A percentile compares a stretch with the other conserved stretches of the same genome.
Evolutionary conservation across 2,329 filamentous ascomycete species (phyloP).

Genomic region (Fusarium nurragi): DNA sequence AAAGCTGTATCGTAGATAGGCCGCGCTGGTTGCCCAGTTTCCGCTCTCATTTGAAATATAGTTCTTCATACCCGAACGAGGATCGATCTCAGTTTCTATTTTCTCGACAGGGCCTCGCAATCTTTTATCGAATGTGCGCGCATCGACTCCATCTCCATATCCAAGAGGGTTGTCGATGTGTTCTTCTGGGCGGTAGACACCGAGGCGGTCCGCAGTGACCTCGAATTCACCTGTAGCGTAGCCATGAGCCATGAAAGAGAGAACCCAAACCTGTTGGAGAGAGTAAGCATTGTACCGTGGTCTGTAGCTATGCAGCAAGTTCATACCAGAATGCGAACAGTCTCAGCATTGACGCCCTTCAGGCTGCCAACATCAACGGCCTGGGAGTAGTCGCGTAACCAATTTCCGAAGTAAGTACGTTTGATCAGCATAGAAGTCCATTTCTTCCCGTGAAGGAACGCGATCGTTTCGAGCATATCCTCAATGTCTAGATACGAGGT

Average conservation of each 20-base stretch:
- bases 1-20: constrained; percentile 82
- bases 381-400: constrained; percentile 86
- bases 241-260: constrained; percentile 83
- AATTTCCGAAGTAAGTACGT: constrained; percentile 86
- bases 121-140: constrained; percentile 80
- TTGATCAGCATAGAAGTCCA: constrained; percentile 84
- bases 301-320: background rate
- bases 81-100: constrained; percentile 77
- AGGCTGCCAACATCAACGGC: constrained; percentile 83
- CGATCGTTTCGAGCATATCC: constrained; percentile 80
- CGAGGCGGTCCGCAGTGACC: constrained; percentile 81
- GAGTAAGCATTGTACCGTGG: background rate
- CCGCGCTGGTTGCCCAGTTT: constrained; percentile 88
- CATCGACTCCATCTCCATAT: constrained; percentile 88
- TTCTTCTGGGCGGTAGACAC: constrained; percentile 81
- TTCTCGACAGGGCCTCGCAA: constrained; percentile 81
- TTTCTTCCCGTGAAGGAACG: constrained; percentile 82
- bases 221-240: constrained; percentile 90
- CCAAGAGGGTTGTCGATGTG: constrained; percentile 82
- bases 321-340: constrained; percentile 75
- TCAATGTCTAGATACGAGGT: constrained; percentile 69
- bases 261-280: constrained; percentile 70
- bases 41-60: constrained; percentile 94
- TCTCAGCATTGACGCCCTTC: constrained; percentile 80
- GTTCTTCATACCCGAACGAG: constrained; percentile 94